Evolutionary conservation across 495 filamentous ascomycete genomes (phyloP).

Genomic region (Trypethelium eluteriae): DNA sequence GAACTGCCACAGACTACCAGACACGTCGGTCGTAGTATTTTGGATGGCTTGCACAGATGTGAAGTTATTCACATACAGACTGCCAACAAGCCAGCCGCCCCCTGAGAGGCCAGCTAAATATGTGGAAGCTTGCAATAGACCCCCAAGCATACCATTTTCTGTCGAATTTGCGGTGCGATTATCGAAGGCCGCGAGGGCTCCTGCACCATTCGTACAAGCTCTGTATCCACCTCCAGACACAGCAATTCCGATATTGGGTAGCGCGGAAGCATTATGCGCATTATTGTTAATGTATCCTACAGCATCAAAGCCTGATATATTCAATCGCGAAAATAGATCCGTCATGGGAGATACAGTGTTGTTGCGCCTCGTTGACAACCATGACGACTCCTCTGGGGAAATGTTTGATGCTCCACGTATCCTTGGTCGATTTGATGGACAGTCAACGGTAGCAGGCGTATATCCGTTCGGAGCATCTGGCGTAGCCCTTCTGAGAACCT

Average conservation of each 20-base stretch:
- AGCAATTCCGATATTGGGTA: constrained; percentile 59
- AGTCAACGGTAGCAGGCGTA: constrained; percentile 31
- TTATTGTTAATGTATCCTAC: constrained; percentile 56
- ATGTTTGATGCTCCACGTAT: constrained; percentile 50
- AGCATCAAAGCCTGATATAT: constrained; percentile 71
- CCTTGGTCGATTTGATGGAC: constrained; percentile 41
- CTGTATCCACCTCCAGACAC: constrained; percentile 69
- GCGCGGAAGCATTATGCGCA: constrained; percentile 48
- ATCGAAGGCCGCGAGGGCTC: constrained; percentile 79
- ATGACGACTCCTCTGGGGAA: constrained; percentile 60
- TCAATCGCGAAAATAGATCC: constrained; percentile 62
- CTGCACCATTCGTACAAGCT: constrained; percentile 82
- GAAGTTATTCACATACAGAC: constrained; percentile 86
- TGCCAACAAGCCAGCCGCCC: constrained; percentile 81
- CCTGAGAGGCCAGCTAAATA: constrained; percentile 83
- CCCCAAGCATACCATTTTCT: constrained; percentile 64
- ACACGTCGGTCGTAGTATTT: constrained; percentile 37
- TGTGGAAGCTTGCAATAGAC: constrained; percentile 73
- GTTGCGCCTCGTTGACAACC: constrained; percentile 53
- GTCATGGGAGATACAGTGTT: constrained; percentile 60
- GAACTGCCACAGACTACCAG: constrained; percentile 65
- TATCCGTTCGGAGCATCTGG: constrained; percentile 37
- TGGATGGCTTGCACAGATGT: constrained; percentile 60
- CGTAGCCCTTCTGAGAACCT: constrained; percentile 25
- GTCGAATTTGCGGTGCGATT: constrained; percentile 61